These are phyloP conservation scores for Mycena haematopus DNA, from an alignment of 768 basidiomycete species.

Conservation along the genomic window DNA sequence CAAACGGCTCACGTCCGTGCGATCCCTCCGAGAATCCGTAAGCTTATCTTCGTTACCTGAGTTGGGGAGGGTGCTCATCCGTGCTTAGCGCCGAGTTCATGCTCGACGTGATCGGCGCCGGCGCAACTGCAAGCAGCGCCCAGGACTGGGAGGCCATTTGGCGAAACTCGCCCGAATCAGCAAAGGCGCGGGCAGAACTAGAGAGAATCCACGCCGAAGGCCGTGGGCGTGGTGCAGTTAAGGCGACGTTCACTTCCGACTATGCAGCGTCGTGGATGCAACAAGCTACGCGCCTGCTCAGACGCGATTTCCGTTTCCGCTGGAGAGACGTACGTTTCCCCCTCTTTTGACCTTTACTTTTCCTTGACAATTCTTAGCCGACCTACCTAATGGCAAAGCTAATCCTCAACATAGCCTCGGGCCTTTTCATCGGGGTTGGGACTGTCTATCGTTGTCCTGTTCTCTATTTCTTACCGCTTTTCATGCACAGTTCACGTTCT, in stretches of 20 bases:
- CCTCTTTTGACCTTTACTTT: neutral
- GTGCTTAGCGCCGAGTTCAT: slow-evolving; percentile 60
- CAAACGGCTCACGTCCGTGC: slow-evolving; percentile 68
- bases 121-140: slow-evolving; percentile 61
- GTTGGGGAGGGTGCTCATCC: neutral
- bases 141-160: slow-evolving; percentile 68
- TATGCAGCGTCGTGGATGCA: slow-evolving; percentile 61
- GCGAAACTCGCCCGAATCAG: slow-evolving; percentile 55
- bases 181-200: slow-evolving; percentile 44
- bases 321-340: slow-evolving; percentile 51
- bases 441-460: neutral
- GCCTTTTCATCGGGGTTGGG: slow-evolving; percentile 55
- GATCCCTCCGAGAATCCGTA: slow-evolving; percentile 76
- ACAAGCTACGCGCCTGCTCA: slow-evolving; percentile 52
- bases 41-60: slow-evolving; percentile 23
- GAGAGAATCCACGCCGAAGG: slow-evolving; percentile 57
- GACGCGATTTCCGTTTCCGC: slow-evolving; percentile 51
- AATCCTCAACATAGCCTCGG: slow-evolving; percentile 56
- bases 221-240: slow-evolving; percentile 43
- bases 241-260: slow-evolving; percentile 45
- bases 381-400: slow-evolving; percentile 68
- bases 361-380: slow-evolving; percentile 36
- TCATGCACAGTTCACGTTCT: slow-evolving; percentile 59
- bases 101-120: slow-evolving; percentile 80
- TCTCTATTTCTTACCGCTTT: slow-evolving; percentile 4